Evolutionary conservation across 768 basidiomycete genomes (phyloP).

Genomic region (Boletus eberwhitei): DNA sequence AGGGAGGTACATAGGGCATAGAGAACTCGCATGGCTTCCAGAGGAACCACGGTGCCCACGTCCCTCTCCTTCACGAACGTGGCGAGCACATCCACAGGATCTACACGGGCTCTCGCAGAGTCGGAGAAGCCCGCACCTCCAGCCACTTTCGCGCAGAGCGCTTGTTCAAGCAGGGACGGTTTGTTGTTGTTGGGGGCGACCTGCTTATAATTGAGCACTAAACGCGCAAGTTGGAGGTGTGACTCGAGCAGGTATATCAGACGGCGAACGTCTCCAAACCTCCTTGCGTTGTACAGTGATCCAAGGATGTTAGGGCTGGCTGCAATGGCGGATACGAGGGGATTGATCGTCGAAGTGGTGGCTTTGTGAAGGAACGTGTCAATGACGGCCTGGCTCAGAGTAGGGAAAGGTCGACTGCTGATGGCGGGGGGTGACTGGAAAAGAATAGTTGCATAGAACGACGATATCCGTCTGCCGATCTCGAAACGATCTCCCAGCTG

Average conservation of each 20-base stretch:
- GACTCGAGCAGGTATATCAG: slow-evolving; percentile 68
- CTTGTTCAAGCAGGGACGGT: slow-evolving; percentile 72
- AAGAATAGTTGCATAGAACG: slow-evolving; percentile 66
- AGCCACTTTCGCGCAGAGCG: slow-evolving; percentile 60
- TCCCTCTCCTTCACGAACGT: slow-evolving; percentile 63
- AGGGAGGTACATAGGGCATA: slow-evolving; percentile 65
- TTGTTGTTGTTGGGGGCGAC: slow-evolving; percentile 40
- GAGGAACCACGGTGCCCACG: slow-evolving; percentile 55
- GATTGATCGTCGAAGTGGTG: slow-evolving; percentile 76
- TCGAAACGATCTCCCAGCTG: slow-evolving; percentile 82
- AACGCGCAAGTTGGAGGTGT: slow-evolving; percentile 56
- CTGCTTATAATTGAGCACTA: slow-evolving; percentile 66
- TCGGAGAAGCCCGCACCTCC: slow-evolving; percentile 46
- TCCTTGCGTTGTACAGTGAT: slow-evolving; percentile 58
- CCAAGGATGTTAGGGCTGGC: slow-evolving; percentile 56
- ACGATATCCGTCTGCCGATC: slow-evolving; percentile 65
- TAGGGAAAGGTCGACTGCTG: slow-evolving; percentile 54
- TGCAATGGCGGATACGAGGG: slow-evolving; percentile 69
- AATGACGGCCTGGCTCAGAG: slow-evolving; percentile 58
- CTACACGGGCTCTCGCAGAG: slow-evolving; percentile 46
- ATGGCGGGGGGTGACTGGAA: slow-evolving; percentile 55
- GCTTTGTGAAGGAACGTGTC: slow-evolving; percentile 74
- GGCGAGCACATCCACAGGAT: slow-evolving; percentile 75
- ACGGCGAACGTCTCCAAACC: slow-evolving; percentile 66
- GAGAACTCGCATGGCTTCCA: slow-evolving; percentile 66